phyloP scores from a whole-genome alignment of 768 basidiomycete species.

The Paxillus involutus region DNA sequence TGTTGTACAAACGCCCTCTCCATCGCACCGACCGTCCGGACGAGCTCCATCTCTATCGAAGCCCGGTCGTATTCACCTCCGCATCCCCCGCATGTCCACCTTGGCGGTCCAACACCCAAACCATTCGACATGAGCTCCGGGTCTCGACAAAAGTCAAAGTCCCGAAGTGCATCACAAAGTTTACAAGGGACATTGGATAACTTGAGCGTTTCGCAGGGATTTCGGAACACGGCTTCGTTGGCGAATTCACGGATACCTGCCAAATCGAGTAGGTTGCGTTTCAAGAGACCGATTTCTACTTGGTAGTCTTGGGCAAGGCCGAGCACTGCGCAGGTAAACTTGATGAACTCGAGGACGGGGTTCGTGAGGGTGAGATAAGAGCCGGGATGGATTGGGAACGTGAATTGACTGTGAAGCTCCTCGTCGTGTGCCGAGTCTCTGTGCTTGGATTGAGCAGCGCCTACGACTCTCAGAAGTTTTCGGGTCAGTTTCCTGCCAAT shows the following conservation, averaged over 20 bases:
- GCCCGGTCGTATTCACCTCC: constrained; percentile 86
- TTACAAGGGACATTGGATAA: constrained; percentile 86
- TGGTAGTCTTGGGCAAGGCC: constrained; percentile 76
- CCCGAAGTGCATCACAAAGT: constrained; percentile 79
- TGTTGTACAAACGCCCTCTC: constrained; percentile 82
- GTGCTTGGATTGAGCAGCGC: constrained; percentile 58
- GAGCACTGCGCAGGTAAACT: constrained; percentile 82
- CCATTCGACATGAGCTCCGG: constrained; percentile 70
- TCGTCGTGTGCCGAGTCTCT: constrained; percentile 59
- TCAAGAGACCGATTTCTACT: constrained; percentile 85
- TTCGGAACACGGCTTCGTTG: constrained; percentile 79
- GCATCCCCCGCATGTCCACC: constrained; percentile 74
- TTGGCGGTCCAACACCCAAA: constrained; percentile 44
- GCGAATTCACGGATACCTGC: constrained; percentile 87
- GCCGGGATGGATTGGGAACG: constrained; percentile 87
- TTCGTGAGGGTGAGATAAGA: constrained; percentile 77
- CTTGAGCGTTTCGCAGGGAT: constrained; percentile 88
- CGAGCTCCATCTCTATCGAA: constrained; percentile 83
- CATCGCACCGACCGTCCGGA: constrained; percentile 69
- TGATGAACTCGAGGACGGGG: constrained; percentile 86
- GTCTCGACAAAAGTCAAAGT: constrained; percentile 96
- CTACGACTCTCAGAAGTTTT: constrained; percentile 69
- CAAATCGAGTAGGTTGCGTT: constrained; percentile 86
- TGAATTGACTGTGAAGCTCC: constrained; percentile 54
- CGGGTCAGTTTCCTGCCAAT: constrained; percentile 80